Evolutionary conservation across 2,329 filamentous ascomycete genomes (phyloP).

Genomic region (Penicillium hordei): DNA sequence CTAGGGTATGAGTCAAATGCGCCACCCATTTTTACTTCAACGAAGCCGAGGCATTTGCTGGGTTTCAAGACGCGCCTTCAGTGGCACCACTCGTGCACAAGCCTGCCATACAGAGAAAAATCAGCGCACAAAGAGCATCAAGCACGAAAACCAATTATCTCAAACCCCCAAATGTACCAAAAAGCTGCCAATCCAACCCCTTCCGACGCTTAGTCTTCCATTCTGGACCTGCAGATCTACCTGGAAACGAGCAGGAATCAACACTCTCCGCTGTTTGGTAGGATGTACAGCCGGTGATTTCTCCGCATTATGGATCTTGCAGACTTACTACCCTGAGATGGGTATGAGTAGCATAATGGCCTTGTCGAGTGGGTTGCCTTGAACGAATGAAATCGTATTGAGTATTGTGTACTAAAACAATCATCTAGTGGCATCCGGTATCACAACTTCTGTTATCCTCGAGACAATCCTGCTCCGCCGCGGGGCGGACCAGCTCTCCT

Average conservation of each 20-base stretch:
- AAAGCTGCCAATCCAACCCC: background rate
- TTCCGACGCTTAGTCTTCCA: background rate
- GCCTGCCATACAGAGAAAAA: conserved; percentile 2
- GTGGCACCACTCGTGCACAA: background rate
- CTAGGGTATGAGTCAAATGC: background rate
- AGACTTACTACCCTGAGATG: conserved; percentile 49
- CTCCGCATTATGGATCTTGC: conserved; percentile 56
- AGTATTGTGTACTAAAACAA: background rate
- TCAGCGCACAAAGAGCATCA: background rate
- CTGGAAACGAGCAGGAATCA: conserved; percentile 55
- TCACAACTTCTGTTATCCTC: conserved; percentile 53
- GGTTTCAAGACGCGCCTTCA: background rate
- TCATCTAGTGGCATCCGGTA: conserved; percentile 52
- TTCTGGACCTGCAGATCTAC: conserved; percentile 41
- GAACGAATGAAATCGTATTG: background rate
- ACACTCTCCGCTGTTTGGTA: conserved; percentile 56
- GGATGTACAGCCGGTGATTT: conserved; percentile 60
- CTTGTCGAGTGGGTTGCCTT: conserved; percentile 48
- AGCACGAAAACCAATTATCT: background rate
- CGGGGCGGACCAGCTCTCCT: conserved; percentile 51
- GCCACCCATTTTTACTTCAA: background rate
- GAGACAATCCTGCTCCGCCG: conserved; percentile 54
- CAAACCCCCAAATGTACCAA: background rate
- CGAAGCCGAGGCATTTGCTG: background rate
- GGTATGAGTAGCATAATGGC: conserved; percentile 54